Conservation (phyloP, 768 basidiomycete species). For the Grammothele lineata region DNA sequence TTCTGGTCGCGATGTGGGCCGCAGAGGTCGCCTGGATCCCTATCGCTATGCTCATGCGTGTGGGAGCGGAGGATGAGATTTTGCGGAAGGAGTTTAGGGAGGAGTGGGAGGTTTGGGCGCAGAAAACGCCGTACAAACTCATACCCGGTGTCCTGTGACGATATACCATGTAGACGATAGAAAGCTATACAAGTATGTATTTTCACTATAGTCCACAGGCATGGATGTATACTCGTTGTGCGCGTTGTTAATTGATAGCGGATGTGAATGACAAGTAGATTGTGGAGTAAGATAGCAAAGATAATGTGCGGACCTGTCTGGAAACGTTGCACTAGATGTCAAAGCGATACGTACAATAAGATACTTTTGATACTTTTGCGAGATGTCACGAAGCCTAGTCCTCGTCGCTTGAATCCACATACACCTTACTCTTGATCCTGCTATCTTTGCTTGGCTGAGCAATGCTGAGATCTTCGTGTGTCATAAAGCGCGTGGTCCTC, state of each 20-base stretch:
- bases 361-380: slow-evolving; percentile 1
- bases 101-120: slow-evolving; percentile 14
- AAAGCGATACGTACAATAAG: no score
- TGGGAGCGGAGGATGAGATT: slow-evolving; percentile 13
- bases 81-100: slow-evolving; percentile 12
- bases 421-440: slow-evolving; percentile 20
- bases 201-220: no score
- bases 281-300: no score
- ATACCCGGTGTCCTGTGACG: slow-evolving; percentile 7
- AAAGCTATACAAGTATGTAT: no score
- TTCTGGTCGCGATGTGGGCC: slow-evolving; percentile 2
- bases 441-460: slow-evolving; percentile 13
- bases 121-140: slow-evolving; percentile 14
- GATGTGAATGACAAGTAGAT: no score
- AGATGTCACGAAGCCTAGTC: slow-evolving; percentile 2
- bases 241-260: no score
- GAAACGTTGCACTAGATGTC: no score
- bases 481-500: no score
- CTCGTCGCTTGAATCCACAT: slow-evolving; percentile 20
- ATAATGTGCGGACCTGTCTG: no score
- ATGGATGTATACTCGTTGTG: no score
- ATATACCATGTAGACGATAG: no score
- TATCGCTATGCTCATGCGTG: slow-evolving; percentile 1
- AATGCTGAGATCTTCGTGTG: slow-evolving; percentile 5
- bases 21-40: slow-evolving; percentile 5